phyloP scores from a whole-genome alignment of 305 asterid species.

The Withania somnifera region DNA sequence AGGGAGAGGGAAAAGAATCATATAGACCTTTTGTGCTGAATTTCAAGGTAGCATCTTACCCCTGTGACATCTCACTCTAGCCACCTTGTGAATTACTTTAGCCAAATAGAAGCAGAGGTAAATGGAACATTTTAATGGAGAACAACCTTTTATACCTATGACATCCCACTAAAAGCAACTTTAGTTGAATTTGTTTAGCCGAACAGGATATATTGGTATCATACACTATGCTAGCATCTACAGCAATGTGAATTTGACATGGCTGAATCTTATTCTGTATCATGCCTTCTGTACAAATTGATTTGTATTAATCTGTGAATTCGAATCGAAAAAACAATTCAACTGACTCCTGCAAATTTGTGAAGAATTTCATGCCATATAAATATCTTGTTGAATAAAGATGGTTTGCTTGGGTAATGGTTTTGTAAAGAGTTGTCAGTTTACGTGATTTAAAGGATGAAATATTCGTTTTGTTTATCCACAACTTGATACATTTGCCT shows the following conservation, averaged over 20 bases:
- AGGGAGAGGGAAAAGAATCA: background rate
- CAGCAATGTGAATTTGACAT: background rate
- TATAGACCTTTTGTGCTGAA: background rate
- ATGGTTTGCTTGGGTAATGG: background rate
- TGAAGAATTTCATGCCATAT: background rate
- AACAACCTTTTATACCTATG: background rate
- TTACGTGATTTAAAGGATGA: background rate
- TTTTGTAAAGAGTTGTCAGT: background rate
- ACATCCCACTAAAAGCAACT: background rate
- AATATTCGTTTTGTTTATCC: background rate
- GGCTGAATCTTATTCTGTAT: background rate
- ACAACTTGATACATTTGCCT: background rate
- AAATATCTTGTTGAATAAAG: background rate
- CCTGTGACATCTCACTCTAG: background rate
- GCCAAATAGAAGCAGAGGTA: background rate
- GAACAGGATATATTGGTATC: background rate
- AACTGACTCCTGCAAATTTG: background rate
- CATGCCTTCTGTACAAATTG: background rate
- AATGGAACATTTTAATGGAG: background rate
- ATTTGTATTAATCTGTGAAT: background rate
- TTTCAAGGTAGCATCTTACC: background rate
- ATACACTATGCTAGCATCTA: background rate
- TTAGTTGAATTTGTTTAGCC: background rate
- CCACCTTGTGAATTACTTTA: background rate
- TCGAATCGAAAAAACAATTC: background rate